Base-by-base conservation (phyloP, 2,329 filamentous ascomycete genomes). In the Neurospora sp. region DNA sequence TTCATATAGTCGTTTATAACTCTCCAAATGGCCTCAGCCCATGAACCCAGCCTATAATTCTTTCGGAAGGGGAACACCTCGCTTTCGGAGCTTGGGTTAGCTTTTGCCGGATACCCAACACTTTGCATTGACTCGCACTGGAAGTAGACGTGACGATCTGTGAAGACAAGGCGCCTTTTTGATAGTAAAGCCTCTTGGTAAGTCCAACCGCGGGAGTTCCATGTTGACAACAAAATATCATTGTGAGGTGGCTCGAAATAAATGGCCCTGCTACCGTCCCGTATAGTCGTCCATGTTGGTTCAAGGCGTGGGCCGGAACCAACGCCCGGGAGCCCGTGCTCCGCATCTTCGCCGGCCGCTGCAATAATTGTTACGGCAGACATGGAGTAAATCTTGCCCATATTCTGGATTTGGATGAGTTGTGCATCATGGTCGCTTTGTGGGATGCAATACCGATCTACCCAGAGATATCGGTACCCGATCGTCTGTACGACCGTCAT, bases 361-460 rank as follows among this genome's bases (percentile, higher is more conserved):
- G 80, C 80, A 52, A 82, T 76, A 15, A 82, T 81, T 0, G 80
- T 80, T 10, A 82, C 17, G 1, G 73, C 75, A 0, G 81, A 77
- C 0, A 77, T 75, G 19, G 77, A 75, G 33, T 80, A 82, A 2
- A 82, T 79, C 2, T 77, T 75, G 17, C 80, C 79, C 81, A 82
- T 82, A 6, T 76, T 75, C 0, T 74, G 69, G 33, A 82, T 76
- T 39, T 82, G 79, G 2, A 73, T 71, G 36, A 23, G 23, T 23
- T 23, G 23, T 23, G 23, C 23, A 23, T 23, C 23, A 23, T n/a
- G 19, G 13, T 75, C 40, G 58, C 79, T 76, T 2, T 76, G 72
- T 0, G 74, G 72, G 66, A 82, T 78, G 66, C 81, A 82, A 1
- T 78, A 75, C 36, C 76, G 73, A 69, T 82, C 80, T 1, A 82